These are phyloP conservation scores for Penicillium vulpinum DNA, from an alignment of 2,329 filamentous ascomycete species.

Conservation along the genomic window DNA sequence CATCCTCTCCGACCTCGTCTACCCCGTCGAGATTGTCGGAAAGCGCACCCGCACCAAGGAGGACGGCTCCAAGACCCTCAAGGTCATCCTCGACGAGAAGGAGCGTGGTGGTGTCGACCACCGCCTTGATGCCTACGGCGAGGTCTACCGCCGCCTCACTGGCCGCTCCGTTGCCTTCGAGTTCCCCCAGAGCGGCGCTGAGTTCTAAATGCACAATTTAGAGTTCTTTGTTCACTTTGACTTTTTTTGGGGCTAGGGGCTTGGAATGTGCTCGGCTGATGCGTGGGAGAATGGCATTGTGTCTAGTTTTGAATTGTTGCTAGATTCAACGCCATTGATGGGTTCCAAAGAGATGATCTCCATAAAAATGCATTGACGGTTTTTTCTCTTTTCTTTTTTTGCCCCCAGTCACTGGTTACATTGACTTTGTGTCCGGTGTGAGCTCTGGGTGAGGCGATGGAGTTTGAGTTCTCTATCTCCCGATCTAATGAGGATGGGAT, in stretches of 20 bases:
- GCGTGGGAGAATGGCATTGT: constrained; percentile 28
- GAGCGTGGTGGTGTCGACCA: constrained; percentile 99
- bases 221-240: constrained; percentile 21
- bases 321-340: constrained; percentile 29
- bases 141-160: constrained; percentile 98
- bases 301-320: constrained; percentile 29
- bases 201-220: constrained; percentile 66
- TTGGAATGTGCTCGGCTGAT: constrained; percentile 26
- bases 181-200: constrained; percentile 85
- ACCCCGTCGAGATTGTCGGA: constrained; percentile 99
- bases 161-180: constrained; percentile 97
- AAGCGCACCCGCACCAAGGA: constrained; percentile 99
- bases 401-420: constrained; percentile 23
- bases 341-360: constrained; percentile 24
- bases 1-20: constrained; percentile 97
- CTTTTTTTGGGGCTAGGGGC: constrained; percentile 23
- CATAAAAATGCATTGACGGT: constrained; percentile 33
- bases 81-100: constrained; percentile 99
- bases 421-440: constrained; percentile 20
- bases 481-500: constrained; percentile 29
- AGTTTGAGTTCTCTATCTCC: constrained; percentile 25
- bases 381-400: constrained; percentile 30
- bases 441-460: constrained; percentile 21
- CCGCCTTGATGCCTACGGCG: constrained; percentile 98
- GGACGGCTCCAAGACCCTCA: constrained; percentile 97